Conservation (phyloP, 331 rosid genomes). For the Quercus phellos region DNA sequence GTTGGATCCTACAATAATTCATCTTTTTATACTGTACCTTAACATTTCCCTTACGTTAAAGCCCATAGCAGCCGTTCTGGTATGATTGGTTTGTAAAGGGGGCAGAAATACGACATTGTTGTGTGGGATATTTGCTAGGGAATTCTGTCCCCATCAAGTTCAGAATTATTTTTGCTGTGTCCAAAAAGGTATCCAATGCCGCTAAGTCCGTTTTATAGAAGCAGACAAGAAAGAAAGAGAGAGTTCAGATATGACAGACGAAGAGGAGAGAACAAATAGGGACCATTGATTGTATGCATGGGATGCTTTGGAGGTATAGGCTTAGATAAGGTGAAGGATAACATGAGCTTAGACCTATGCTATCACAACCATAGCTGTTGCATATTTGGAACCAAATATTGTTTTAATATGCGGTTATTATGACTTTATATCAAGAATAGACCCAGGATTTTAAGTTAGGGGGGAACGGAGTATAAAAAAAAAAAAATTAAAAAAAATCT, state of each 20-base stretch:
- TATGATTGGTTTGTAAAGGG: background rate
- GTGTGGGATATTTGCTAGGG: background rate
- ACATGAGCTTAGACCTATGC: too few relatives aligned
- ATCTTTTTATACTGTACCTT: too few relatives aligned
- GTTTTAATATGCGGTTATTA: too few relatives aligned
- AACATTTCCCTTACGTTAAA: background rate
- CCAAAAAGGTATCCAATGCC: constrained; percentile 16
- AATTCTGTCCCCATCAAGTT: background rate
- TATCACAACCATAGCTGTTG: too few relatives aligned
- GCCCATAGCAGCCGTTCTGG: background rate
- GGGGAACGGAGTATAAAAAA: fast-evolving
- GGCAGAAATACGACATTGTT: background rate
- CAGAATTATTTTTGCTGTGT: background rate
- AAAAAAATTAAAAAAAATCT: too few relatives aligned
- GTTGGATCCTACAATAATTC: too few relatives aligned
- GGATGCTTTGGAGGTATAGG: background rate
- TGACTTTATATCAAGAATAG: too few relatives aligned
- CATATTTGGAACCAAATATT: too few relatives aligned
- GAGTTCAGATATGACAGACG: constrained; percentile 2
- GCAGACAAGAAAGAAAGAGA: constrained; percentile 12
- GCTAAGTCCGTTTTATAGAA: constrained; percentile 1
- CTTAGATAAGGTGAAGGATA: background rate
- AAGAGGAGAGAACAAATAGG: background rate
- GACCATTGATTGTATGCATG: background rate
- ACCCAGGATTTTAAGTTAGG: too few relatives aligned